Base-by-base conservation (phyloP, 140 eudicot species). In the Stevia rebaudiana region DNA sequence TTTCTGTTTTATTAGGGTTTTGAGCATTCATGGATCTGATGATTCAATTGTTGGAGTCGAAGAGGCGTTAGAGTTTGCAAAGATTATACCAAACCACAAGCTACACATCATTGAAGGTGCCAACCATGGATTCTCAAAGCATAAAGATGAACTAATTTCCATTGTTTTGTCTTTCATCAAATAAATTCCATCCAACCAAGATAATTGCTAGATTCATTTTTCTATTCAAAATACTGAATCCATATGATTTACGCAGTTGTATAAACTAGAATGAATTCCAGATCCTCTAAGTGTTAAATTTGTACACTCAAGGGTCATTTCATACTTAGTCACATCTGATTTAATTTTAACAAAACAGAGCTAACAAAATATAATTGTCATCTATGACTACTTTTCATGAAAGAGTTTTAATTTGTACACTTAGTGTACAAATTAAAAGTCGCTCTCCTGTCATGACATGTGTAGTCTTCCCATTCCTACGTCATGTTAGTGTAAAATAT, bases 21-120 rank as follows among this genome's bases (percentile, higher is more conserved):
- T 84, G 74, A 90, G 88, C 5, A 74, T 90, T 25, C 95, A 86
- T 55, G 95, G 97, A 65, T 80, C 94, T 1, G 73, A 61, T 22
- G 97, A 90, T 76, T 79, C 84, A 76, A 12, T 82, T 47, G 78
- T 87, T 31, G 79, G 78, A 4, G 83, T 87, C 15, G 85, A 87
- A 41, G 95, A 90, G 72, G 90, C 88, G 12, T 22, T 55, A 5
- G 95, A 74, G 74, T 85, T 80, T 65, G 80, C 65, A 30, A 78
- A 83, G 66, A 49, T 86, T 36, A 75, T 83, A 75, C 79, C 85
- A 3, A 83, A 80, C 46, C 79, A 80, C 77, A 66, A 76, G 47
- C 21, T 70, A 48, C 88, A 79, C 13, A 70, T 87, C 8, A 63
- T 91, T 28, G 53, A 91, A 72, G 92, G 92, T 48, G 91, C 96